phyloP scores from a whole-genome alignment of 129 eudicot genomes.

The Oenanthe sinensis region DNA sequence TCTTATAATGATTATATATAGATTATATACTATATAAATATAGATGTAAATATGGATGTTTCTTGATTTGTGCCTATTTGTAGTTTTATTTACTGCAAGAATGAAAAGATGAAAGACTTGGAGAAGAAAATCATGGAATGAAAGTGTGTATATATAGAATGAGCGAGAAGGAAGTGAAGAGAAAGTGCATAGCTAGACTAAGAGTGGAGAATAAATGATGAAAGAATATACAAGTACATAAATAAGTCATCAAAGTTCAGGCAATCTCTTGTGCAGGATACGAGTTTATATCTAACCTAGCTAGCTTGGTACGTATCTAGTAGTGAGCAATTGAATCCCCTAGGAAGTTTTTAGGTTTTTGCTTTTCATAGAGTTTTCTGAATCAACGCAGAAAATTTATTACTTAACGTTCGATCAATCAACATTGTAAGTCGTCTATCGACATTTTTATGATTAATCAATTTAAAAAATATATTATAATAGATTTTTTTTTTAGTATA shows the following conservation, averaged over 20 bases:
- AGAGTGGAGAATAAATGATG: not conserved
- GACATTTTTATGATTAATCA: no score
- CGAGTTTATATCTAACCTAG: constrained; percentile 3
- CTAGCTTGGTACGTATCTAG: not conserved
- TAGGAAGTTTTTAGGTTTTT: no score
- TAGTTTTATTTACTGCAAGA: not conserved
- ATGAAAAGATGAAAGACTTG: not conserved
- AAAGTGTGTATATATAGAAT: not conserved
- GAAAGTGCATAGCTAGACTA: no score
- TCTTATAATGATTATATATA: not conserved
- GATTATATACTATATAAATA: not conserved
- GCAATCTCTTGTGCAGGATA: constrained; percentile 14
- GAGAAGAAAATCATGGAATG: not conserved
- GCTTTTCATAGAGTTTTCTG: no score
- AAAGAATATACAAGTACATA: not conserved
- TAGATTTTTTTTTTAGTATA: no score
- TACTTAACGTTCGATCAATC: no score
- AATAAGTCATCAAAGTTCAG: not conserved
- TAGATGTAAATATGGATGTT: not conserved
- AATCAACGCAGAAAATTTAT: no score
- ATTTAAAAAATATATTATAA: no score
- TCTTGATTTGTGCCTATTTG: not conserved
- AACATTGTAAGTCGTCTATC: no score
- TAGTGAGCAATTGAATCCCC: not conserved
- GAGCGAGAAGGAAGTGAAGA: not conserved